Percentiles rank a stretch among this genome's conserved stretches.
Evolutionary conservation across 768 basidiomycete species (phyloP).

Genomic region (Ramaria rubella): DNA sequence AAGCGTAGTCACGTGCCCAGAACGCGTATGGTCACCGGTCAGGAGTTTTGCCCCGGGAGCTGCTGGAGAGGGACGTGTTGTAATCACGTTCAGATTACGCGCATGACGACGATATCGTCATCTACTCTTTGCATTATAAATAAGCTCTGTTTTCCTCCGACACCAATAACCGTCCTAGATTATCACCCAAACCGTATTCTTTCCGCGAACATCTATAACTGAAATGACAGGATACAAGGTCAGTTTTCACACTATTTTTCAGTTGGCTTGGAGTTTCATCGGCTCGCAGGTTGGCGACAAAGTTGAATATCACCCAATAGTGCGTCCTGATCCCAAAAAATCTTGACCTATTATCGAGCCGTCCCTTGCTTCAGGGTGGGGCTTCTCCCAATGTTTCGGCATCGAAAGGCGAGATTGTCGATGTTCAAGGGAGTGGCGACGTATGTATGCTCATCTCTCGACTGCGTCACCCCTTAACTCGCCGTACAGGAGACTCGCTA

Average conservation of each 20-base stretch:
- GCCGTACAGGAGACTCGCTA: slow-evolving; percentile 27
- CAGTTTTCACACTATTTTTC: not conserved
- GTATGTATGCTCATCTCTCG: slow-evolving; percentile 21
- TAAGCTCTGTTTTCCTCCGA: no score
- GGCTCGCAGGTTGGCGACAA: slow-evolving; percentile 31
- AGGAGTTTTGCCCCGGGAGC: no score
- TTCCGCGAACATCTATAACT: not conserved
- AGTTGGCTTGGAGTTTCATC: not conserved
- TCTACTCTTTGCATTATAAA: no score
- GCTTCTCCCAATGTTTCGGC: slow-evolving; percentile 33
- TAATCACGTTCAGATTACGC: no score
- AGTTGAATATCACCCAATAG: slow-evolving; percentile 38
- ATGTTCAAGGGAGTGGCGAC: slow-evolving; percentile 26
- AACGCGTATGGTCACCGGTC: no score
- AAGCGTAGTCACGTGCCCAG: no score
- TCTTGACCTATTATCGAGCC: not conserved
- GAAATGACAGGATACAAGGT: slow-evolving; percentile 6
- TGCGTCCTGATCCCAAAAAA: not conserved
- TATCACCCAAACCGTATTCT: not conserved
- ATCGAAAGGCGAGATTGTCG: slow-evolving; percentile 30
- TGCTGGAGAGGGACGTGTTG: no score
- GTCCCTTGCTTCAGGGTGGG: slow-evolving; percentile 25
- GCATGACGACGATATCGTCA: no score
- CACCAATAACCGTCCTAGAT: no score
- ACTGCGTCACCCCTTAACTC: not conserved